phyloP scores from a whole-genome alignment of 768 basidiomycete genomes.

The Leccinum longicurvipes region DNA sequence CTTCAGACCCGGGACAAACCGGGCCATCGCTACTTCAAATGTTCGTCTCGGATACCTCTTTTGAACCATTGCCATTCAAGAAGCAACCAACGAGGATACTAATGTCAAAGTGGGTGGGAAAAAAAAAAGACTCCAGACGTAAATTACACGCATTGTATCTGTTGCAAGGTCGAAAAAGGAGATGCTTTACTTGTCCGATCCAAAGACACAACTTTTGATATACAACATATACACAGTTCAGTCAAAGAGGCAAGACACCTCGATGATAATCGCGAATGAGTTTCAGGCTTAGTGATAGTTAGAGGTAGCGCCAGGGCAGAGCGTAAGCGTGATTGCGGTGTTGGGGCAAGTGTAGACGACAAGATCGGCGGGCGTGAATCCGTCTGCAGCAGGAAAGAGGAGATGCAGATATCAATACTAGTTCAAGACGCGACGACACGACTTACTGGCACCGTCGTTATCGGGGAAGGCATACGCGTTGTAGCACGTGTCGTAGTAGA shows the following conservation, averaged over 20 bases:
- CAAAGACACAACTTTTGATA: neutral
- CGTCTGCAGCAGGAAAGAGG: conserved; percentile 8
- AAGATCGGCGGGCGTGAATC: conserved; percentile 26
- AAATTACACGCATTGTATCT: neutral
- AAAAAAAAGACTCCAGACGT: neutral
- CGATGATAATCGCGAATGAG: neutral
- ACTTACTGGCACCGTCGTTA: conserved; percentile 28
- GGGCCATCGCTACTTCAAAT: too few relatives aligned
- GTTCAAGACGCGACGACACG: neutral
- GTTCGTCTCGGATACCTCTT: too few relatives aligned
- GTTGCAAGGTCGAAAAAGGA: neutral
- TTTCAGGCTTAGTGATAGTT: neutral
- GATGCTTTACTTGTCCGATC: neutral
- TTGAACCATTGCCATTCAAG: neutral
- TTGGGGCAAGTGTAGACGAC: conserved; percentile 29
- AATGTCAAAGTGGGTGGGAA: neutral
- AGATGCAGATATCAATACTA: neutral
- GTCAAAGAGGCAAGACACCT: neutral
- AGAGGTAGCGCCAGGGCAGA: conserved; percentile 18
- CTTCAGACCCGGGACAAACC: too few relatives aligned
- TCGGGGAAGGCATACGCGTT: conserved; percentile 34
- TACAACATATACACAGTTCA: neutral
- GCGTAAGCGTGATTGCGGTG: conserved; percentile 26
- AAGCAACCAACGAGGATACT: neutral
- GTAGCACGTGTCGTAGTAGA: conserved; percentile 27